Base-by-base conservation (phyloP, 1,284 basidiomycete genomes). In the Vanrija sp. region DNA sequence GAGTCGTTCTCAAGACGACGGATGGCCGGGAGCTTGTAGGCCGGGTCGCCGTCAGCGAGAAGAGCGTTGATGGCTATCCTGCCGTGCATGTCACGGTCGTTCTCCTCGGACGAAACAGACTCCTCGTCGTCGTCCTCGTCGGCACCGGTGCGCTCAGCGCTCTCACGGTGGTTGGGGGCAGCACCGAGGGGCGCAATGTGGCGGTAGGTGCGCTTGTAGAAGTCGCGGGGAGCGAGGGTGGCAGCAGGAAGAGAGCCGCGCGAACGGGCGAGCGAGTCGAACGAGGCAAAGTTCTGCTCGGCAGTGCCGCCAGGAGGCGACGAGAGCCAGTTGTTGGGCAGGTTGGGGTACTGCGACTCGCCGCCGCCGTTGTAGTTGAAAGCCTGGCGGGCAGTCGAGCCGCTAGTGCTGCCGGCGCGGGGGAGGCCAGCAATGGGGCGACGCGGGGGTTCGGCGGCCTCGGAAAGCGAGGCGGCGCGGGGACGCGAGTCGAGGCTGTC, bases 171-270 rank as follows among this genome's bases (percentile, higher is more conserved):
- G 21, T 61, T 56, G 8, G 70, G 58, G 7, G 72, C 66, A 9
- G 74, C 69, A 39, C 72, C 74, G 9, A 74, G 68, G 0, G 74
- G 73, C 16, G 70, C 66, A 29, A 77, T 68, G 54, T 75, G 70
- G 26, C 73, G 54, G 55, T 72, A 75, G 3, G 68, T 71, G 63
- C 72, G 73, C 60, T 72, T 71, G 67, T 73, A 71, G 51, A 71
- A 75, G 54, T 73, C 68, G 21, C 65, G 64, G 2, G 65, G 65
- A 3, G 66, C 68, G 40, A 71, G 60, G 2, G 65, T 70, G 29
- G 71, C 68, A 0, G 64, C 48, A 3, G 64, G 64, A 6, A 67
- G 52, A 2, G 63, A 47, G 8, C 57, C 28, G 49, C 71, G 71
- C 2, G 60, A 51, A 19, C 64, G 58, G 4, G 66, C 68, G 8